A percentile compares a stretch with the other conserved stretches of the same genome.
Conservation (phyloP, 805 yeast species). For the Lipomyces starkeyi region DNA sequence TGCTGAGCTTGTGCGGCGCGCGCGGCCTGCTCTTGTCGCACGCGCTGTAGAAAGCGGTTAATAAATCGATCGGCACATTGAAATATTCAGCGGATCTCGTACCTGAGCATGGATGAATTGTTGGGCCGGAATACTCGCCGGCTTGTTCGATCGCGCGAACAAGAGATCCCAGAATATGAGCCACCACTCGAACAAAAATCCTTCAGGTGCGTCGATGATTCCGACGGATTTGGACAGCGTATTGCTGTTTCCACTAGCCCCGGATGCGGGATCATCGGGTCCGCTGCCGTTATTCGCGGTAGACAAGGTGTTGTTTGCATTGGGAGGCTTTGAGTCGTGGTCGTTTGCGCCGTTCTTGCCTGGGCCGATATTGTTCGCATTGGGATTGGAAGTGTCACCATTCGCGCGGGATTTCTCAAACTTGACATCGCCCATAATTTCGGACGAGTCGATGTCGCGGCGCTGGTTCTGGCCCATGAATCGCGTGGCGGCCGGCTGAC, state of each 20-base stretch:
- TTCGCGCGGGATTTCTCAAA: constrained; percentile 13
- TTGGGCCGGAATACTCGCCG: constrained; percentile 62
- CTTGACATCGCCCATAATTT: constrained; percentile 11
- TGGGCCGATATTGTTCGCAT: not conserved
- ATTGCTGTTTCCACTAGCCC: constrained; percentile 6
- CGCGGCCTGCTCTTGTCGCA: constrained; percentile 52
- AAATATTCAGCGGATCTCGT: not conserved
- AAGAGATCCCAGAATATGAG: constrained; percentile 93
- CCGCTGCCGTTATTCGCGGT: not conserved
- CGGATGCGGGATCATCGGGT: constrained; percentile 3
- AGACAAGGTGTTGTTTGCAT: constrained; percentile 2
- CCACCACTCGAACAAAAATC: constrained; percentile 95
- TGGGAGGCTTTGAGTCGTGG: constrained; percentile 10
- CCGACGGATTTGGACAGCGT: constrained; percentile 31
- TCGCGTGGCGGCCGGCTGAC: constrained; percentile 44
- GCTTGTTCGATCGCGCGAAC: constrained; percentile 75
- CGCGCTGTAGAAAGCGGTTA: constrained; percentile 49
- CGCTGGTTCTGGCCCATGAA: not conserved
- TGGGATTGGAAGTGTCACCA: not conserved
- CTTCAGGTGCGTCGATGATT: constrained; percentile 79
- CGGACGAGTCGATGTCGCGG: constrained; percentile 31
- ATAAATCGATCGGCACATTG: not conserved
- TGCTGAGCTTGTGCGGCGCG: constrained; percentile 49
- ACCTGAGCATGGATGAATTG: constrained; percentile 65
- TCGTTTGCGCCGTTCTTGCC: constrained; percentile 2